These are phyloP conservation scores for Saturnispora kantuleensis DNA, from an alignment of 805 yeast genomes.

Conservation along the genomic window DNA sequence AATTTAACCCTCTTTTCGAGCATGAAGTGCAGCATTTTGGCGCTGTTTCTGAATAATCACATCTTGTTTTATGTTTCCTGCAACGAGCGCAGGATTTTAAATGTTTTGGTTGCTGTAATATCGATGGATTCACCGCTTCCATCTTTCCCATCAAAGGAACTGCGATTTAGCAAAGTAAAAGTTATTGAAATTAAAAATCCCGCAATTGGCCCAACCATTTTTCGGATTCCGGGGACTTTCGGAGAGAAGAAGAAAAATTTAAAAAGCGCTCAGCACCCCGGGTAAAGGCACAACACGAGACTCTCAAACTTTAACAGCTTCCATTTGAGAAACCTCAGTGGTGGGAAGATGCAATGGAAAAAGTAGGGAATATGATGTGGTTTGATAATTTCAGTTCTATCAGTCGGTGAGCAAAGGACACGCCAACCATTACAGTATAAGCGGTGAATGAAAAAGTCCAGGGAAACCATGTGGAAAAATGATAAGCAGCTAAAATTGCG, in stretches of 20 bases:
- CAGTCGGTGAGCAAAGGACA: too few relatives aligned
- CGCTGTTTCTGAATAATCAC: conserved; percentile 42
- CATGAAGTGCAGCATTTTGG: conserved; percentile 55
- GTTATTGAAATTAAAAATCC: not conserved
- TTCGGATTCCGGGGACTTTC: not conserved
- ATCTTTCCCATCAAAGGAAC: not conserved
- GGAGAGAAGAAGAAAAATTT: not conserved
- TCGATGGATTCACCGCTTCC: not conserved
- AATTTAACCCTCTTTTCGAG: conserved; percentile 37
- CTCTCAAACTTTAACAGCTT: too few relatives aligned
- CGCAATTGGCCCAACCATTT: not conserved
- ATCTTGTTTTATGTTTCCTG: conserved; percentile 55
- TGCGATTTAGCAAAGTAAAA: not conserved
- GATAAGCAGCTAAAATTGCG: too few relatives aligned
- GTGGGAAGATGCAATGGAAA: too few relatives aligned
- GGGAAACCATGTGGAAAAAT: too few relatives aligned
- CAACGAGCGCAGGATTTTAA: conserved; percentile 55
- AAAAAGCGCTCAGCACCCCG: too few relatives aligned
- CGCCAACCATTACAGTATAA: too few relatives aligned
- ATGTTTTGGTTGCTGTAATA: conserved; percentile 29
- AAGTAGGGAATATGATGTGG: too few relatives aligned
- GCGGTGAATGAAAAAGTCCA: too few relatives aligned
- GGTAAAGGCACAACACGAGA: too few relatives aligned
- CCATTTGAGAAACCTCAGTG: too few relatives aligned
- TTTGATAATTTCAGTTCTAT: too few relatives aligned